Conservation (phyloP, 441 rosid genomes). For the Manihot esculenta region DNA sequence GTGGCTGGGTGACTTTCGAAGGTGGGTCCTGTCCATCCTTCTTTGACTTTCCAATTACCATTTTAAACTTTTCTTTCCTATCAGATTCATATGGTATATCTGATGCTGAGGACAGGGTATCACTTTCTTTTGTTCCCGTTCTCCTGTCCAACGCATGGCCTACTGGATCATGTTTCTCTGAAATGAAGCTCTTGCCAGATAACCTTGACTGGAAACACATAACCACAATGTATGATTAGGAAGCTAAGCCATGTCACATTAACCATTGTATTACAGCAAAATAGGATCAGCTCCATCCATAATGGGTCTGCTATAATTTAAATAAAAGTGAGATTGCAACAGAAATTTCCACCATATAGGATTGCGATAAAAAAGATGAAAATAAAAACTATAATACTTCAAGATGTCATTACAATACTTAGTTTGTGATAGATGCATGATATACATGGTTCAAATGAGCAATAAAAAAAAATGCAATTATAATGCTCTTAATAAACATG, state of each 20-base stretch:
- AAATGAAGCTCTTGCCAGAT: conserved; percentile 34
- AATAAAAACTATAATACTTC: neutral
- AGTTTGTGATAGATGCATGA: neutral
- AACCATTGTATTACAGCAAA: neutral
- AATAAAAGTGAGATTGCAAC: neutral
- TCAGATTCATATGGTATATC: conserved; percentile 62
- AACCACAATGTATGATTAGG: neutral
- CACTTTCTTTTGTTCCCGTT: conserved; percentile 42
- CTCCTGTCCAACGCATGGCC: conserved; percentile 38
- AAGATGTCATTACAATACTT: neutral
- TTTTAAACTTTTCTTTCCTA: conserved; percentile 75
- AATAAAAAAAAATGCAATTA: neutral
- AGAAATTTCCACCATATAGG: neutral
- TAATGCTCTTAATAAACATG: neutral
- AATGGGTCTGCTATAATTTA: neutral
- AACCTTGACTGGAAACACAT: conserved; percentile 53
- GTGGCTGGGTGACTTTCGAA: conserved; percentile 48
- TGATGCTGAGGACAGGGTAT: conserved; percentile 36
- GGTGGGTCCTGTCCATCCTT: conserved; percentile 54
- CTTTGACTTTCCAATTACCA: conserved; percentile 67
- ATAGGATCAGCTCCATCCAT: neutral
- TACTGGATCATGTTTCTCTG: conserved; percentile 42
- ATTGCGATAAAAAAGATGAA: neutral
- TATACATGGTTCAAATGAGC: neutral
- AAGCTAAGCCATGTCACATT: neutral